phyloP scores from a whole-genome alignment of 768 basidiomycete genomes.

The Rhodosporidiobolus sp. region DNA sequence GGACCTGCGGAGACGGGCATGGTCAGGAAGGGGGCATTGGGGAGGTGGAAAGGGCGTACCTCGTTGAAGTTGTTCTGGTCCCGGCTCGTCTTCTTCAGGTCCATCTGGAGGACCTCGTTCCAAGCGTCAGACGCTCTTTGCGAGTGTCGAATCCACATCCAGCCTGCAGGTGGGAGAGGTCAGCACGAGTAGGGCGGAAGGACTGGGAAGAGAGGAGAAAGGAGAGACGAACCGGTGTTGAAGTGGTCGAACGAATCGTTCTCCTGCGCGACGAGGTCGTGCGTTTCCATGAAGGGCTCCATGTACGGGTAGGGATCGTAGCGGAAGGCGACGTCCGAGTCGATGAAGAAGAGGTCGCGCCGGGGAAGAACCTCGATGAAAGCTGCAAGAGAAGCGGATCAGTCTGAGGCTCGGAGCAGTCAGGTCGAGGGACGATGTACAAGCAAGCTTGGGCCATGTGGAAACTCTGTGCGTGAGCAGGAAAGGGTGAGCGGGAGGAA shows the following conservation, averaged over 20 bases:
- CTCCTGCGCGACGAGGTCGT: constrained; percentile 30
- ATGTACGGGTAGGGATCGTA: constrained; percentile 30
- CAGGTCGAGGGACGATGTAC: neutral
- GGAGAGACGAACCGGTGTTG: constrained; percentile 18
- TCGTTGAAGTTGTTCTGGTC: constrained; percentile 37
- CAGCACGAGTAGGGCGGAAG: neutral
- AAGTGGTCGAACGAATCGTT: constrained; percentile 20
- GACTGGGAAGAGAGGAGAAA: neutral
- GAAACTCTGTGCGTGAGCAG: neutral
- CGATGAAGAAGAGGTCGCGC: constrained; percentile 39
- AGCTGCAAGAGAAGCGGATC: neutral
- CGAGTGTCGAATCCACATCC: constrained; percentile 27
- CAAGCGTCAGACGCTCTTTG: constrained; percentile 7
- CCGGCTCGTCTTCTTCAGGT: neutral
- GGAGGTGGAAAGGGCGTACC: neutral
- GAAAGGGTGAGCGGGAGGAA: no score
- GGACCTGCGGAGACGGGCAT: neutral
- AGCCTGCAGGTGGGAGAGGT: neutral
- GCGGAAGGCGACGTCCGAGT: constrained; percentile 33
- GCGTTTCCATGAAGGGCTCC: constrained; percentile 13
- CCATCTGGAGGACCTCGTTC: constrained; percentile 24
- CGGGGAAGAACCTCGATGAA: constrained; percentile 27
- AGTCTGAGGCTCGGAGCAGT: accelerated
- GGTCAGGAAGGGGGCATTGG: neutral
- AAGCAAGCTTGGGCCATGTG: constrained; percentile 35